Percentiles rank a stretch among this genome's conserved stretches.
These are phyloP conservation scores for Tulasnella sp. DNA, from an alignment of 768 basidiomycete genomes.

Conservation along the genomic window DNA sequence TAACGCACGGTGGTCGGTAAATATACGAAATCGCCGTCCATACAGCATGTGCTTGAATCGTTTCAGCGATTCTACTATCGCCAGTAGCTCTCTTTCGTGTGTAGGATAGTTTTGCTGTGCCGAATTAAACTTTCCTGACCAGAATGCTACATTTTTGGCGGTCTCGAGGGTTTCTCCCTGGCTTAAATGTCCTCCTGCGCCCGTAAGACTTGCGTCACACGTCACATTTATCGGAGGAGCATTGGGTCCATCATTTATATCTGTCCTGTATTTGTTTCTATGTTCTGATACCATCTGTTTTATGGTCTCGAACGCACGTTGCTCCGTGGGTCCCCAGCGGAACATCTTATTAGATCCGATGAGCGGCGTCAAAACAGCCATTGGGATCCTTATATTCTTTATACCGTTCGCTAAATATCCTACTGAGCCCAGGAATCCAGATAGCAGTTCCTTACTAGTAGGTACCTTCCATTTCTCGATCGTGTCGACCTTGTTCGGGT, in stretches of 20 bases:
- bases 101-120: slow-evolving; percentile 37
- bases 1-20: slow-evolving; percentile 41
- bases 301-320: slow-evolving; percentile 37
- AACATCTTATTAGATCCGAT: slow-evolving; percentile 31
- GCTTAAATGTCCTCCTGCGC: slow-evolving; percentile 35
- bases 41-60: slow-evolving; percentile 33
- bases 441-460: slow-evolving; percentile 36
- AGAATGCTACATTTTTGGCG: slow-evolving; percentile 5
- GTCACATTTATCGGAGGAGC: slow-evolving; percentile 36
- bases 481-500: slow-evolving; percentile 38
- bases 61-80: slow-evolving; percentile 37
- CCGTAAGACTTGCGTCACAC: slow-evolving; percentile 38
- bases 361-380: slow-evolving; percentile 37
- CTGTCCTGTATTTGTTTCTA: slow-evolving; percentile 30
- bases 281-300: slow-evolving; percentile 30
- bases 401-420: slow-evolving; percentile 40
- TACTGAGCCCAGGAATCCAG: slow-evolving; percentile 39
- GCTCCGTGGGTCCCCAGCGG: slow-evolving; percentile 36
- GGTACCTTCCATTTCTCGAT: slow-evolving; percentile 36
- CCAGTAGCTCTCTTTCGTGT: slow-evolving; percentile 42
- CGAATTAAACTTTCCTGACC: slow-evolving; percentile 21
- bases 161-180: slow-evolving; percentile 23
- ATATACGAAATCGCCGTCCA: slow-evolving; percentile 34
- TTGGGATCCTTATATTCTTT: slow-evolving; percentile 38
- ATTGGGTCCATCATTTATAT: slow-evolving; percentile 31